phyloP scores from a whole-genome alignment of 2,329 filamentous ascomycete genomes.

The Xylariaceae sp. region DNA sequence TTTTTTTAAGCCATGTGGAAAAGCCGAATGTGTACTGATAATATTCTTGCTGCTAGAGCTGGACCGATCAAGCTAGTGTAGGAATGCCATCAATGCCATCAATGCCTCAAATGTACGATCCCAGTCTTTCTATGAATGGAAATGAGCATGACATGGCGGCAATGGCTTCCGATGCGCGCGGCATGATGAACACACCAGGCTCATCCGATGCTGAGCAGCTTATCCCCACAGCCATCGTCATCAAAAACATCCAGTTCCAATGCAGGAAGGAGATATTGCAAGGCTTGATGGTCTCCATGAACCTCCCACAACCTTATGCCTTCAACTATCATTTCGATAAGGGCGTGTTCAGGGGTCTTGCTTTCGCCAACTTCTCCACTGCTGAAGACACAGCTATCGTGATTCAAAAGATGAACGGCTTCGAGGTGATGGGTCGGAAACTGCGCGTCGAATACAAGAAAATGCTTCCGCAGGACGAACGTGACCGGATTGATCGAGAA shows the following conservation, averaged over 20 bases:
- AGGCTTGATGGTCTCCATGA: slow-evolving; percentile 88
- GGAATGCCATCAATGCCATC: slow-evolving; percentile 42
- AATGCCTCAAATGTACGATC: slow-evolving; percentile 32
- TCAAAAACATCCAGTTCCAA: slow-evolving; percentile 99
- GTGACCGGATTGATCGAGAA: slow-evolving; percentile 93
- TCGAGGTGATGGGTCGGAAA: slow-evolving; percentile 92
- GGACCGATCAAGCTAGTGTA: slow-evolving; percentile 47
- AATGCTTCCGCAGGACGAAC: slow-evolving; percentile 92
- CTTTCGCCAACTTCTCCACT: slow-evolving; percentile 97
- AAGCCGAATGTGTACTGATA: slow-evolving; percentile 5
- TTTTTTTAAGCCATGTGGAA: slow-evolving; percentile 13
- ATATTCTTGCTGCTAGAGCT: slow-evolving; percentile 37
- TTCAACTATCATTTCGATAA: slow-evolving; percentile 99
- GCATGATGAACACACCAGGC: slow-evolving; percentile 40
- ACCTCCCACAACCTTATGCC: slow-evolving; percentile 89
- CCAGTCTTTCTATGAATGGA: slow-evolving; percentile 37
- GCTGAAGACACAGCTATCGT: slow-evolving; percentile 89
- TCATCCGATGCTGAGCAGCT: slow-evolving; percentile 72
- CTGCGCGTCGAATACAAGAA: slow-evolving; percentile 98
- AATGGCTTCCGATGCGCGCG: slow-evolving; percentile 35
- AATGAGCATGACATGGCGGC: slow-evolving; percentile 34
- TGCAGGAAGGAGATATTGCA: slow-evolving; percentile 96
- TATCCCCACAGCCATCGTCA: slow-evolving; percentile 96
- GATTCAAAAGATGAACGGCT: slow-evolving; percentile 90
- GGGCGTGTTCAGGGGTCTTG: slow-evolving; percentile 90